Base-by-base conservation (phyloP, 306 rosid species). In the Acacia confusa region DNA sequence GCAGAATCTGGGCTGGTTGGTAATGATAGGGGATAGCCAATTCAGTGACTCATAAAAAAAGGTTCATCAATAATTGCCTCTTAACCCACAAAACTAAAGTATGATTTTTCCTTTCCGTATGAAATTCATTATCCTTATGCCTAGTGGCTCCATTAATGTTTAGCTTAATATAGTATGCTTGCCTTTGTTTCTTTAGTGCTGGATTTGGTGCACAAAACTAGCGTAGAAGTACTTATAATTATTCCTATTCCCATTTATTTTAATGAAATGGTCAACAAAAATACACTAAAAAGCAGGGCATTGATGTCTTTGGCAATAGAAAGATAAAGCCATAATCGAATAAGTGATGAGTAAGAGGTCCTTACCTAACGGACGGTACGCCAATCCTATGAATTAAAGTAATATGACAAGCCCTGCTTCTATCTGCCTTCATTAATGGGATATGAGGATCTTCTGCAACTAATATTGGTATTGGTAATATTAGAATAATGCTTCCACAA, bases 331-430 rank as follows among this genome's bases (percentile, higher is more conserved):
- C 64, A 57, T 64, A 43, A 36, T 82, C 2, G 17, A 67, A 60
- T 60, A 64, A 65, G 36, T 32, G 75, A 74, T 44, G 84, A 78
- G 6, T 70, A 9, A 10, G 1, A 9, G 38, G 16, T 43, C 63
- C 34, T 55, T 75, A 79, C 85, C 88, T 72, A 88, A 85, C 78
- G 81, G 84, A 81, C 22, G 87, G 91, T 81, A 85, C 72, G 72
- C 81, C 86, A 71, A 64, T 80, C 74, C 72, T 78, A 70, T 57
- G 52, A 48, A 69, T 55, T 61, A 28, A 48, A 69, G 48, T 52
- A 28, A 50, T 13, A 6, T 40, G 77, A 15, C 20, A 9, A 64
- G 81, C 80, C 80, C 67, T 77, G 55, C 63, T 55, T 65, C 71
- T 66, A 70, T 66, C 69, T 4, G 44, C 28, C 70, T 25, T 71